Percentiles rank a stretch among this genome's conserved stretches.
Evolutionary conservation across 2,329 filamentous ascomycete genomes (phyloP).

Genomic region (Penicillium verrucosum): DNA sequence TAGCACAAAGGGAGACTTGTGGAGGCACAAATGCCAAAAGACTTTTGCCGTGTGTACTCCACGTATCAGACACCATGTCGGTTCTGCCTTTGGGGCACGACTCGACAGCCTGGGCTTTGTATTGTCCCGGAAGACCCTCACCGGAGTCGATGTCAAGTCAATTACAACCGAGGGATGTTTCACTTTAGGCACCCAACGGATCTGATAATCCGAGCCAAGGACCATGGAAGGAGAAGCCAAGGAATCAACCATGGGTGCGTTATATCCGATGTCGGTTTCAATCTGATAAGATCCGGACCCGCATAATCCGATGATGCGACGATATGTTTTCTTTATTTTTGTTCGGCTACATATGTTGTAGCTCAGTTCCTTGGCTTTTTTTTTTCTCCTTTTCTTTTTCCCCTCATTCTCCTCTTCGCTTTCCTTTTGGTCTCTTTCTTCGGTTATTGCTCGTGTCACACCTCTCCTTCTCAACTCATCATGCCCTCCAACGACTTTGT

Average conservation of each 20-base stretch:
- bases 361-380: not conserved
- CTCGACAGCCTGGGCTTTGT: too few species aligned
- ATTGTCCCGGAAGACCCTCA: not conserved
- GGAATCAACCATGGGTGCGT: not conserved
- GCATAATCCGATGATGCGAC: conserved; percentile 1
- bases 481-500: conserved; percentile 31
- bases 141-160: not conserved
- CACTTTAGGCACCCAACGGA: not conserved
- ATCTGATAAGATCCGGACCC: conserved; percentile 12
- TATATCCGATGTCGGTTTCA: conserved; percentile 10
- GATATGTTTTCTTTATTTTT: not conserved
- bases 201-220: conserved; percentile 2
- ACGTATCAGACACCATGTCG: not conserved
- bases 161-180: not conserved
- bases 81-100: not conserved
- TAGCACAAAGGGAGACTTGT: too few species aligned
- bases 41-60: not conserved
- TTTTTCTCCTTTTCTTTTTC: not conserved
- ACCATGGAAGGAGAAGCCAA: not conserved
- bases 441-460: not conserved
- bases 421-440: not conserved
- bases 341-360: not conserved
- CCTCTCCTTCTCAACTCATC: not conserved
- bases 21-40: not conserved
- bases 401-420: not conserved